phyloP scores from a whole-genome alignment of 805 yeast species.

The Saccharomycopsis synnaedendra region DNA sequence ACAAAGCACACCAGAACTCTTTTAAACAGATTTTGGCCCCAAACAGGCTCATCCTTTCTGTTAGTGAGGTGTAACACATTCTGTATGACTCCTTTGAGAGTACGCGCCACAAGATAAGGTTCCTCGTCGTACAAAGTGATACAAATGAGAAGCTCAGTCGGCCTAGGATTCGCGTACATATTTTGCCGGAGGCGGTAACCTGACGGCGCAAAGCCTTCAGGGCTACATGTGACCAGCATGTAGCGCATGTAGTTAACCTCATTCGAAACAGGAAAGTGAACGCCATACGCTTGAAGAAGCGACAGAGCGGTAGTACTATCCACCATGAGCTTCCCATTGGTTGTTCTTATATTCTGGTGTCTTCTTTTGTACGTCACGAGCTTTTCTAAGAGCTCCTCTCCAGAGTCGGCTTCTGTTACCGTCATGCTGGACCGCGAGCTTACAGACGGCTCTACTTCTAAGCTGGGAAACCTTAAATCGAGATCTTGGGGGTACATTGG shows the following conservation, averaged over 20 bases:
- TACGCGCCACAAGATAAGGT: conserved; percentile 70
- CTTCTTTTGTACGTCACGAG: too few relatives aligned
- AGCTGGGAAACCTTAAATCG: too few relatives aligned
- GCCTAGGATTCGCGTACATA: conserved; percentile 65
- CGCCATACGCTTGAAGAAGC: too few relatives aligned
- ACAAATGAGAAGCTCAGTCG: conserved; percentile 77
- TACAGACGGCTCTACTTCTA: too few relatives aligned
- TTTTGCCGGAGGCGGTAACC: conserved; percentile 77
- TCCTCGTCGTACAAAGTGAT: conserved; percentile 87
- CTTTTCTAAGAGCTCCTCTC: too few relatives aligned
- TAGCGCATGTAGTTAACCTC: conserved; percentile 84
- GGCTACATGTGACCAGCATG: conserved; percentile 91
- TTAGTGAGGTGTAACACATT: conserved; percentile 67
- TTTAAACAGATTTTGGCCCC: conserved; percentile 79
- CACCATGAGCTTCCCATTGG: conserved; percentile 61
- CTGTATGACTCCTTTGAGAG: conserved; percentile 83
- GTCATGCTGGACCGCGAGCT: too few relatives aligned
- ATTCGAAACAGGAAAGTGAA: conserved; percentile 23
- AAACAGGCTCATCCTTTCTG: conserved; percentile 46
- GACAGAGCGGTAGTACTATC: conserved; percentile 49
- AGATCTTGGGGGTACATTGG: too few relatives aligned
- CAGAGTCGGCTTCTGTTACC: too few relatives aligned
- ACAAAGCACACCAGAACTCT: conserved; percentile 83
- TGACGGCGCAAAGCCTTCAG: conserved; percentile 47
- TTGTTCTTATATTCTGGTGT: too few relatives aligned